Conservation (phyloP, 139 green algal species). For the Yamagishiella unicocca region DNA sequence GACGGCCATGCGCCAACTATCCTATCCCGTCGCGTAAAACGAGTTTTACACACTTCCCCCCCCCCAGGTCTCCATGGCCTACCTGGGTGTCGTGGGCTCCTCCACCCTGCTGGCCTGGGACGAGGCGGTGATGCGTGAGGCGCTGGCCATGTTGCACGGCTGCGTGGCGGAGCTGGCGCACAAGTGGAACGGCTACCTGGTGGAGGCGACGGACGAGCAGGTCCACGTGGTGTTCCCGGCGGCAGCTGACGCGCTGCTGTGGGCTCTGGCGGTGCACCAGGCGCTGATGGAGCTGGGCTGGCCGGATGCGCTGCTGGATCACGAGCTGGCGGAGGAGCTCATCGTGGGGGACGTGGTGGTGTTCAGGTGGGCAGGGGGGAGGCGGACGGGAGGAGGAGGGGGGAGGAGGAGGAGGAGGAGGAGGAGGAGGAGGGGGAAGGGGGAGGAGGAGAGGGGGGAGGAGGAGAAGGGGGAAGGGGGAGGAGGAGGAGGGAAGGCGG, state of each 20-base stretch:
- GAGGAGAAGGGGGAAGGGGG: neutral
- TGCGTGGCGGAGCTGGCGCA: slow-evolving; percentile 20
- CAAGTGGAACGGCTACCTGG: slow-evolving; percentile 48
- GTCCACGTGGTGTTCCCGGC: slow-evolving; percentile 43
- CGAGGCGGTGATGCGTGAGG: slow-evolving; percentile 4
- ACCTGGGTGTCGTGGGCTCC: slow-evolving; percentile 36
- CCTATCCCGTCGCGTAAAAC: no score
- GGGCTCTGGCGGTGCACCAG: slow-evolving; percentile 43
- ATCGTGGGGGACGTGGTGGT: slow-evolving; percentile 45
- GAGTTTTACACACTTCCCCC: neutral
- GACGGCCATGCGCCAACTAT: no score
- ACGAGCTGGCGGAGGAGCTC: slow-evolving; percentile 55
- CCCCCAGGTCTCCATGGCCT: slow-evolving; percentile 28
- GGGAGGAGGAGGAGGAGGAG: neutral
- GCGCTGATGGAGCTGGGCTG: slow-evolving; percentile 36
- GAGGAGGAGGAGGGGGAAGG: neutral
- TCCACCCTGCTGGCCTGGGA: slow-evolving; percentile 49
- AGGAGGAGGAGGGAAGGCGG: neutral
- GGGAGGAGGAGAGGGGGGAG: neutral
- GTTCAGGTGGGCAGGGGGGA: slow-evolving; percentile 39
- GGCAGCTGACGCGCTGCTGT: slow-evolving; percentile 46
- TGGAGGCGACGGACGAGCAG: slow-evolving; percentile 45
- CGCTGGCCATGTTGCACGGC: slow-evolving; percentile 28
- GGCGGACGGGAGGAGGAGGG: neutral
- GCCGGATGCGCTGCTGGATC: slow-evolving; percentile 45